Evolutionary conservation across 2,329 filamentous ascomycete genomes (phyloP), one percentile per base, ranked within the genome.

Genomic region (Cladosporium sphaerospermum): DNA sequence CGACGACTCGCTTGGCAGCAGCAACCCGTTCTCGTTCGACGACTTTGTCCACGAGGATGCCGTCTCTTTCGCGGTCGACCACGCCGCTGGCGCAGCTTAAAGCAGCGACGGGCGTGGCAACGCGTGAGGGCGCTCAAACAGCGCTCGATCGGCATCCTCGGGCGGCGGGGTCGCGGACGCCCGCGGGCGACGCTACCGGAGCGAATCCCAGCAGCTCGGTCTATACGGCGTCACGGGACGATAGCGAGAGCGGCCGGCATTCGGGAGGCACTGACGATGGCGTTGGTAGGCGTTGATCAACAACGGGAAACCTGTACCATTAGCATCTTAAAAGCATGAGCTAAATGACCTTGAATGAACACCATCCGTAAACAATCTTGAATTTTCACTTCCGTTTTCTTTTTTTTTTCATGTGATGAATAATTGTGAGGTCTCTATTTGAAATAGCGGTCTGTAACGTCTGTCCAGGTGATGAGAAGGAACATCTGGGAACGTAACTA

Each of bases 101-200:
- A 68, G 70, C 73, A 70, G 73, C 73, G 73, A 75, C 73, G 72
- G 67, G 71, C 68, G 66, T 71, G 58, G 64, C 59, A 69, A 70
- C 69, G 68, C 71, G 47, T 56, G 53, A 56, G 54, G 72, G 70
- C 68, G 68, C 58, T 61, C 54, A 54, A 43, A 53, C 51, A 57
- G 59, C 58, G 59, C 61, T 61, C 58, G 44, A 49, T 57, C 60
- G 60, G 58, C 55, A 50, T 54, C 59, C 59, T 18, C 40, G 33
- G 34, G 13, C 28, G 50, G 45, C 32, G 40, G 28, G 28, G 13
- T 44, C 48, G 18, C 48, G 33, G 31, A 32, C 48, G 32, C 31
- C 28, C 18, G 18, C 48, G 40, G 48, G 31, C 18, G n/a, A 11
- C 11, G 48, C 48, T 37, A 32, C 16, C 31, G 18, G 48, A 51